phyloP scores from a whole-genome alignment of 192 early-diverging fungal genomes.

The Podochytrium sp. region DNA sequence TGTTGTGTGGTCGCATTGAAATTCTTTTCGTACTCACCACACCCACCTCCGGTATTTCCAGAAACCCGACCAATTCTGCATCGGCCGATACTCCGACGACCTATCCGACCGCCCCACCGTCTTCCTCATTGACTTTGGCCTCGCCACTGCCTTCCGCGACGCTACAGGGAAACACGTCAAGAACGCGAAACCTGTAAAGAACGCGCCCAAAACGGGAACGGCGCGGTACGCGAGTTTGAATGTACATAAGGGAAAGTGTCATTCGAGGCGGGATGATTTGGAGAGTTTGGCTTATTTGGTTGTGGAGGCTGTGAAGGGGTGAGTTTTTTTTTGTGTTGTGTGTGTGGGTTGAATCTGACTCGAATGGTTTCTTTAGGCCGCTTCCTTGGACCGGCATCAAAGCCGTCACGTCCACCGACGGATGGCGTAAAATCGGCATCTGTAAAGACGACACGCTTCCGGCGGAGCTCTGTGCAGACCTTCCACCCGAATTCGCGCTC shows the following conservation, averaged over 20 bases:
- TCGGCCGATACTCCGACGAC: conserved; percentile 43
- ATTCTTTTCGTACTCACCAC: background rate
- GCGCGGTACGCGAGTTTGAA: conserved; percentile 52
- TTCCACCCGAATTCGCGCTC: conserved; percentile 40
- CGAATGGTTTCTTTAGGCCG: conserved; percentile 6
- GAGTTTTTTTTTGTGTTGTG: background rate
- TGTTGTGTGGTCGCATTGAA: background rate
- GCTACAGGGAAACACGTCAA: conserved; percentile 38
- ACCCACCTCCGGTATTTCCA: background rate
- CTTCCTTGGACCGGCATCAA: conserved; percentile 48
- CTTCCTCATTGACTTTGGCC: conserved; percentile 52
- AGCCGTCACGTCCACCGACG: conserved; percentile 40
- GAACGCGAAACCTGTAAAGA: conserved; percentile 25
- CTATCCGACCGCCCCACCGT: conserved; percentile 30
- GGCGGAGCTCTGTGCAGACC: conserved; percentile 32
- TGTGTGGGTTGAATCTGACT: conserved; percentile 3
- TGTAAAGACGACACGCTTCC: conserved; percentile 37
- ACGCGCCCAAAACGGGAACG: conserved; percentile 46
- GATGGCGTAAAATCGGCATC: conserved; percentile 45
- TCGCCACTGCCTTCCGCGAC: conserved; percentile 39
- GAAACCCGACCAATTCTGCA: conserved; percentile 60
- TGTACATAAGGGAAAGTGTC: conserved; percentile 45
- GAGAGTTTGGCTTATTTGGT: conserved; percentile 45
- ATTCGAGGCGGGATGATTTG: conserved; percentile 51
- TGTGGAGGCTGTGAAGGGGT: conserved; percentile 46